Percentiles rank a stretch among this genome's conserved stretches.
These are phyloP conservation scores for Vigna mungo DNA, from an alignment of 306 rosid species.

Conservation along the genomic window DNA sequence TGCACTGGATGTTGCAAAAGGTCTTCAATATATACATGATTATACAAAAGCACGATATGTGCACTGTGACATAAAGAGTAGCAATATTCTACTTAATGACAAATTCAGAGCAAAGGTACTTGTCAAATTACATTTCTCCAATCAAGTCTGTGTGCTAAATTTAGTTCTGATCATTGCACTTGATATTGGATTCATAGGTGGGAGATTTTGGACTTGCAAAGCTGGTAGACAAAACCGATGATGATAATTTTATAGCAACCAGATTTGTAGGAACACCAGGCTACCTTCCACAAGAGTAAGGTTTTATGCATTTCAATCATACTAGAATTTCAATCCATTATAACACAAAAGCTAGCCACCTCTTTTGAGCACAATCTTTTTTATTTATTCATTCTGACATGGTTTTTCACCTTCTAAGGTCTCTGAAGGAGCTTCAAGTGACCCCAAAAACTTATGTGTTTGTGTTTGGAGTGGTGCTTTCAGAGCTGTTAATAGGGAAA, in stretches of 20 bases:
- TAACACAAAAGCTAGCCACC: not conserved
- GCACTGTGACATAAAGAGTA: conserved; percentile 81
- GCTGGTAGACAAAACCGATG: conserved; percentile 66
- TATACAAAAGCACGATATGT: conserved; percentile 73
- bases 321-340: not conserved
- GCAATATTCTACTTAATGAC: conserved; percentile 70
- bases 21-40: conserved; percentile 83
- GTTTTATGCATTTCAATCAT: not conserved
- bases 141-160: conserved; percentile 15
- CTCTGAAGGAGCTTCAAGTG: conserved; percentile 86
- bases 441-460: conserved; percentile 77
- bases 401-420: conserved; percentile 47
- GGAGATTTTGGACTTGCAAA: conserved; percentile 86
- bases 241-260: conserved; percentile 65
- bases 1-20: conserved; percentile 78
- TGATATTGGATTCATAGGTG: conserved; percentile 53
- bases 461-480: conserved; percentile 80
- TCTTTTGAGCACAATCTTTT: not conserved
- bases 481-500: conserved; percentile 76
- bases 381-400: not conserved
- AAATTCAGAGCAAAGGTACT: conserved; percentile 77
- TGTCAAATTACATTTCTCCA: too few relatives aligned
- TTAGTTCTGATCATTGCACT: not conserved
- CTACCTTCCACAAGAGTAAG: conserved; percentile 82
- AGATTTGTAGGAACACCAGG: conserved; percentile 87